Conservation (phyloP, 225 moss, liverwort and hornwort species). For the Sphagnum contortum region DNA sequence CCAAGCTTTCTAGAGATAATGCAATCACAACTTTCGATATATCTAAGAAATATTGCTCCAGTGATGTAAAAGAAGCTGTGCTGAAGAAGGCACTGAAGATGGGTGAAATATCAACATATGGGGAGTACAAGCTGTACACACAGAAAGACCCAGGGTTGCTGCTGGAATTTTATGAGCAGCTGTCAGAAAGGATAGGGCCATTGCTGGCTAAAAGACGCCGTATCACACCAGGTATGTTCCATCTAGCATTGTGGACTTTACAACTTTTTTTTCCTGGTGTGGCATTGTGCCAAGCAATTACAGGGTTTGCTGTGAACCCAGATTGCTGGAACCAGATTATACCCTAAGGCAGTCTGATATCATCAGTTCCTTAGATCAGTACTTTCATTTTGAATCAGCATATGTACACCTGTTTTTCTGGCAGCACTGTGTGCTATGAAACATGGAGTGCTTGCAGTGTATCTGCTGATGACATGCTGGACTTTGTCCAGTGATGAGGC, state of each 20-base stretch:
- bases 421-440: too few relatives aligned
- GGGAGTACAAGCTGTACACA: constrained; percentile 53
- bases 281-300: neutral
- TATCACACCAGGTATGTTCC: constrained; percentile 31
- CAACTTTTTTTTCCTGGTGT: neutral
- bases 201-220: constrained; percentile 55
- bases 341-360: too few relatives aligned
- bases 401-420: too few relatives aligned
- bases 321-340: too few relatives aligned
- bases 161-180: constrained; percentile 51
- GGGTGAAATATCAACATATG: constrained; percentile 50
- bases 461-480: too few relatives aligned
- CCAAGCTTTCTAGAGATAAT: constrained; percentile 52
- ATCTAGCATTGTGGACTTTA: neutral
- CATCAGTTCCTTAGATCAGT: too few relatives aligned
- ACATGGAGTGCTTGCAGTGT: too few relatives aligned
- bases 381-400: too few relatives aligned
- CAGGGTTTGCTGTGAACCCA: too few relatives aligned
- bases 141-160: constrained; percentile 53
- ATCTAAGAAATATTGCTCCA: constrained; percentile 50
- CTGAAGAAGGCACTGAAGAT: constrained; percentile 50
- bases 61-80: constrained; percentile 33
- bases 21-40: constrained; percentile 51
- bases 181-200: constrained; percentile 51
- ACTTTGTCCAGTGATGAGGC: too few relatives aligned